Conservation (phyloP, 2,329 filamentous ascomycete genomes). For the Harringtonia aguacate region DNA sequence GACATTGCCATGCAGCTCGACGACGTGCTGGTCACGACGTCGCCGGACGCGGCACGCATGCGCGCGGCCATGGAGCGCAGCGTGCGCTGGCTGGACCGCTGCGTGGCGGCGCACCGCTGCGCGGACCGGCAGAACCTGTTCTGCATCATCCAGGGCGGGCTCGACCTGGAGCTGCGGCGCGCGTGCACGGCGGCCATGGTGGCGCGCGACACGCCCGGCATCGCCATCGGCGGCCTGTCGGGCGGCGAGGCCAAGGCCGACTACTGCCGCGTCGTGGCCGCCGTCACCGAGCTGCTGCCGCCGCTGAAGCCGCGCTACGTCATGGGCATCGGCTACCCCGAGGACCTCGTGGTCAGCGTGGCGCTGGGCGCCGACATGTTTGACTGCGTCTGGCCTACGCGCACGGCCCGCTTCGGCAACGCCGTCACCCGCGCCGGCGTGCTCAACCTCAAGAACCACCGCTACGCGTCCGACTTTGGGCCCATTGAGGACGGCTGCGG, state of each 20-base stretch:
- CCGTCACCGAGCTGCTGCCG: constrained; percentile 77
- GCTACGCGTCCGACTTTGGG: constrained; percentile 68
- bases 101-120: constrained; percentile 79
- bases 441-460: constrained; percentile 72
- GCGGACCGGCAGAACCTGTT: constrained; percentile 84
- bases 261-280: constrained; percentile 81
- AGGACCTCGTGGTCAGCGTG: constrained; percentile 87
- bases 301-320: constrained; percentile 95
- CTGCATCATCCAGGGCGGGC: constrained; percentile 94
- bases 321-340: constrained; percentile 97
- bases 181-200: constrained; percentile 85
- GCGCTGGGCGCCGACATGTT: constrained; percentile 98
- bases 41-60: constrained; percentile 79
- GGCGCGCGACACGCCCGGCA: constrained; percentile 80
- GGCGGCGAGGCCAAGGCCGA: constrained; percentile 91
- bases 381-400: constrained; percentile 96
- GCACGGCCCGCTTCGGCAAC: constrained; percentile 92
- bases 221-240: constrained; percentile 89
- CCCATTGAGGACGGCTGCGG: constrained; percentile 76
- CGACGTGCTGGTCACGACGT: constrained; percentile 94
- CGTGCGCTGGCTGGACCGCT: constrained; percentile 91
- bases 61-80: constrained; percentile 90
- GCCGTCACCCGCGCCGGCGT: constrained; percentile 73
- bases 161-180: constrained; percentile 76
- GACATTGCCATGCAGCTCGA: constrained; percentile 99